Evolutionary conservation across 768 basidiomycete species (phyloP), one percentile per base, ranked within the genome.

Genomic region (Tricholoma flavovirens): DNA sequence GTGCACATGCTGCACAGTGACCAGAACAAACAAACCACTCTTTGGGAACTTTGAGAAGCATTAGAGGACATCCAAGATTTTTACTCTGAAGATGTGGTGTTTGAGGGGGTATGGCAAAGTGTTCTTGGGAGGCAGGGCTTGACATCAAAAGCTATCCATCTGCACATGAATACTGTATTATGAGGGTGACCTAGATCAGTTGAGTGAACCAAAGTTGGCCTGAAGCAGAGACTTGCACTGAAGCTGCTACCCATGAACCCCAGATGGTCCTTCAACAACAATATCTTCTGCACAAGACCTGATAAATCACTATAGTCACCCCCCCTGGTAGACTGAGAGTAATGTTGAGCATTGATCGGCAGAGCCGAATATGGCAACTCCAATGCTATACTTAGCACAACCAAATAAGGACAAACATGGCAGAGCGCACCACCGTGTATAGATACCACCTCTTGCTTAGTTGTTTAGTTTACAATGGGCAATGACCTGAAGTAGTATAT

Each of bases 41-140:
- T 83, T 12, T 59, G 67, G 3, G 80, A 84, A 63, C 72, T 90
- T 53, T 81, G 85, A 30, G 66, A 73, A 38, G 80, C 79, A 30
- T 74, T 90, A 57, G 75, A 80, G 60, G 73, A 73, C 11, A 75
- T 90, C 40, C 71, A 75, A 38, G 81, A 74, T 56, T 90, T 91
- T 69, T 91, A 91, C 62, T 81, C 84, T 4, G 78, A 81, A n/a
- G 84, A 82, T 56, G 88, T 83, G 48, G 75, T 90, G 55, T 89
- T 90, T 60, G 88, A 90, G 65, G 88, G 48, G 88, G 85, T 65
- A 84, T 90, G 75, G 88, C 89, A 26, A 79, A 83, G 40, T 88
- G 87, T 60, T 76, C 83, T 5, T 90, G 88, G 87, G 88, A 91
- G 69, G 81, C 79, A n/a, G 83, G 81, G 45, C 72, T 82, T 61